Evolutionary conservation across 305 asterid species (phyloP), one percentile per base, ranked within the genome.

Genomic region (Euphrasia arctica): DNA sequence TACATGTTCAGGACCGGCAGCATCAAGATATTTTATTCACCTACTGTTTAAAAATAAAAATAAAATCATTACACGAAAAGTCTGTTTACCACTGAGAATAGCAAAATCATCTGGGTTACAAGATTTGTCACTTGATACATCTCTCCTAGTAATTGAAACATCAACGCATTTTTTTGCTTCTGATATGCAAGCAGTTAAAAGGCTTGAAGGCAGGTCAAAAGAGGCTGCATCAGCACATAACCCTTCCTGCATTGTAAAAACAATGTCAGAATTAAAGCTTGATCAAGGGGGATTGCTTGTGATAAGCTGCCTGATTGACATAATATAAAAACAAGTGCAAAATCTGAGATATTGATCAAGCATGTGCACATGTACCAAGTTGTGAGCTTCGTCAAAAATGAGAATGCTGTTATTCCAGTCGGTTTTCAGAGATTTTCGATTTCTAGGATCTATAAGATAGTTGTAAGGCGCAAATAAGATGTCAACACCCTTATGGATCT

Each of bases 361-460:
- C 22, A 63, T 54, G 59, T 32, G 62, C 54, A 63, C 63, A 74
- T 73, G 14, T 90, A 93, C 99, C 78, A 93, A 78, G 87, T 93
- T 93, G 82, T 93, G 99, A 74, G 99, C 99, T 84, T 93, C 99
- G 79, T 93, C 99, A 76, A 93, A 93, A 74, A 93, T 90, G 63
- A 93, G 95, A 74, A 88, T 83, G 83, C 96, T 84, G 75, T 77
- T 85, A 51, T 62, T 63, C 99, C 96, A 90, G 72, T 83, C 83
- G 52, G 84, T 80, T 71, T 76, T 82, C 74, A 90, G 71, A 62
- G 92, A 78, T 64, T 80, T 88, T 67, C 96, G 76, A 74, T 80
- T 72, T 62, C 86, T 89, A 48, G 87, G 95, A 67, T 93, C 97
- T 68, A 93, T 90, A 67, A 93, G 99, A 80, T 93, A 93, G 80